phyloP scores from a whole-genome alignment of 179 eudicot genomes.

The Spergularia azorica region DNA sequence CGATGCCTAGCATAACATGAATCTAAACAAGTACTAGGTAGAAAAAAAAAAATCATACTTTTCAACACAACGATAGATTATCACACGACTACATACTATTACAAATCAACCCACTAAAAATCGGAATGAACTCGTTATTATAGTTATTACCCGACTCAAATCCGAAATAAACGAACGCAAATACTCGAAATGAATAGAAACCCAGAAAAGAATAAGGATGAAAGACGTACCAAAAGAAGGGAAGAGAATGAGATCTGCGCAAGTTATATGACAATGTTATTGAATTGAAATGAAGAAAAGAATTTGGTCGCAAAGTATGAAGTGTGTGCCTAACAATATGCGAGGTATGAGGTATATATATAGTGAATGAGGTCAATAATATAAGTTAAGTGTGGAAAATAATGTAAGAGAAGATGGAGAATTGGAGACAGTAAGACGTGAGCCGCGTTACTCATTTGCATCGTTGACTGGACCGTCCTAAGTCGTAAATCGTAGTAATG shows the following conservation, averaged over 20 bases:
- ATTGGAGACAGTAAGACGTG: not conserved
- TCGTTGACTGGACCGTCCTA: not conserved
- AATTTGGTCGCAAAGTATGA: too few relatives aligned
- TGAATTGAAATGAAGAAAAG: too few relatives aligned
- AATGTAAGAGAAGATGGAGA: not conserved
- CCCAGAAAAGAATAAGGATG: not conserved
- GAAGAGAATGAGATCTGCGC: not conserved
- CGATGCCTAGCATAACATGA: not conserved
- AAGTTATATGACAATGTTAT: not conserved
- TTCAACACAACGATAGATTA: too few relatives aligned
- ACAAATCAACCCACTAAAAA: too few relatives aligned
- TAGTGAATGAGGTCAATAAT: too few relatives aligned
- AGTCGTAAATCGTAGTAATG: too few relatives aligned
- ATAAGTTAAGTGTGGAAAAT: not conserved
- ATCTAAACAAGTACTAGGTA: not conserved
- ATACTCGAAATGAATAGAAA: too few relatives aligned
- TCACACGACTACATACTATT: too few relatives aligned
- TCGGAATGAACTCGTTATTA: too few relatives aligned
- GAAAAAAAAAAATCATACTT: not conserved
- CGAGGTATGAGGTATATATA: too few relatives aligned
- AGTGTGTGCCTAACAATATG: not conserved
- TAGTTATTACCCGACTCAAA: too few relatives aligned
- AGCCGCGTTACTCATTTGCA: not conserved
- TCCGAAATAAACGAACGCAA: not conserved
- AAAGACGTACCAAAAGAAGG: not conserved